A percentile compares a stretch with the other conserved stretches of the same genome.
These are phyloP conservation scores for Penicillium sumatraense DNA, from an alignment of 2,329 filamentous ascomycete species.

Conservation along the genomic window DNA sequence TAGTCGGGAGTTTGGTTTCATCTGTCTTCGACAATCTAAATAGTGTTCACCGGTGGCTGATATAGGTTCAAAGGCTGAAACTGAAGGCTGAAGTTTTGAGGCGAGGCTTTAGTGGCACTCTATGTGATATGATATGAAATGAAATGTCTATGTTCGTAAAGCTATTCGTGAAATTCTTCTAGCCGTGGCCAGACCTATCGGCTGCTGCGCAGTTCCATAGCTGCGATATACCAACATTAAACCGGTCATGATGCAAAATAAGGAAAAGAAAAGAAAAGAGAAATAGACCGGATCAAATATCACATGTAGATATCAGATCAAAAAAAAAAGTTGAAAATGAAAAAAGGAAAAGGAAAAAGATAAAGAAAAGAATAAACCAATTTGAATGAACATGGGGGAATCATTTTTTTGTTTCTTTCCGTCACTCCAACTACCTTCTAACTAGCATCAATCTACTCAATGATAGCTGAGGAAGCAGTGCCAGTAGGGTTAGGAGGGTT, in stretches of 20 bases:
- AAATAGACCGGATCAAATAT: background rate
- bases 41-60: too few species aligned
- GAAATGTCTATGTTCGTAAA: conserved; percentile 3
- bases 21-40: too few species aligned
- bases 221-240: conserved; percentile 6
- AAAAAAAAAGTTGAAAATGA: too few species aligned
- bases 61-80: background rate
- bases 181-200: background rate
- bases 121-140: background rate
- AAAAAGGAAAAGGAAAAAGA: background rate
- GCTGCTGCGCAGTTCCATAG: conserved; percentile 1
- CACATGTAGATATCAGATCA: background rate
- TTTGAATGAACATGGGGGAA: conserved; percentile 4
- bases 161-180: conserved; percentile 3
- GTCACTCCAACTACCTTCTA: background rate
- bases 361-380: background rate
- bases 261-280: background rate
- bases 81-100: background rate
- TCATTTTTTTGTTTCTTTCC: conserved; percentile 1
- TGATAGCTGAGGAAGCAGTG: conserved; percentile 59
- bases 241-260: conserved; percentile 1
- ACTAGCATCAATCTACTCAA: conserved; percentile 46
- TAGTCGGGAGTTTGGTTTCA: too few species aligned
- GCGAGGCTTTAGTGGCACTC: too few species aligned
- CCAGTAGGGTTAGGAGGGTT: conserved; percentile 71